Conservation (phyloP, 768 basidiomycete genomes). For the Pholiota microspora region DNA sequence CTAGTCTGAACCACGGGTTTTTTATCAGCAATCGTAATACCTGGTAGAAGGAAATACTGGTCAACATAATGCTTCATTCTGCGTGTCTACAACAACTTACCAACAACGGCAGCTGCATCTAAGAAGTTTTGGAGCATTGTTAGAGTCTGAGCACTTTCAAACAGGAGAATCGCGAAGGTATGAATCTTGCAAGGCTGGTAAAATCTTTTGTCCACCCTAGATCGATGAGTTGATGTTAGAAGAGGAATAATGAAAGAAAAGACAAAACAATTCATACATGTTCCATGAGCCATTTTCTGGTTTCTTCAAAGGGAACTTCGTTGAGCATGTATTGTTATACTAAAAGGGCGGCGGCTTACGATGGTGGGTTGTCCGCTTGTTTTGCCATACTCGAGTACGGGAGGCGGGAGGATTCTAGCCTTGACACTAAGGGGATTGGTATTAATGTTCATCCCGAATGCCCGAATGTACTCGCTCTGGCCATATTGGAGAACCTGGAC, state of each 20-base stretch:
- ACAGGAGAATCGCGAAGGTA: no score
- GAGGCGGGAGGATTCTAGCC: constrained; percentile 62
- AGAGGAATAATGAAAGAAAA: constrained; percentile 7
- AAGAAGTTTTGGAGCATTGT: constrained; percentile 55
- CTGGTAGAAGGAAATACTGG: no score
- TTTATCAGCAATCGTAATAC: constrained; percentile 52
- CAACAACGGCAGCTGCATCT: constrained; percentile 48
- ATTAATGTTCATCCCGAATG: constrained; percentile 67
- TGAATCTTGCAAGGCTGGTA: no score
- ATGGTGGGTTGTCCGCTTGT: constrained; percentile 46
- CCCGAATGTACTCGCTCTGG: constrained; percentile 68
- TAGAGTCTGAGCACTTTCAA: no score
- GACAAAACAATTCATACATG: constrained; percentile 49
- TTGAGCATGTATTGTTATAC: no score
- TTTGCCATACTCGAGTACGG: constrained; percentile 48
- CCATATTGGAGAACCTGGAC: constrained; percentile 64
- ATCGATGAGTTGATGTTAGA: constrained; percentile 3
- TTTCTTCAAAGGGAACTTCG: no score
- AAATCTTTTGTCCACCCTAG: no score
- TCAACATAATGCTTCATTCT: no score
- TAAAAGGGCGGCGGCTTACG: no score
- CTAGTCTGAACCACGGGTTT: no score
- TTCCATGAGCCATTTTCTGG: constrained; percentile 77
- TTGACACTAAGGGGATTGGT: constrained; percentile 48
- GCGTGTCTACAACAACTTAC: constrained; percentile 49